Evolutionary conservation across 345 rosid genomes (phyloP), one percentile per base, ranked within the genome.

Genomic region (Acer campestre): DNA sequence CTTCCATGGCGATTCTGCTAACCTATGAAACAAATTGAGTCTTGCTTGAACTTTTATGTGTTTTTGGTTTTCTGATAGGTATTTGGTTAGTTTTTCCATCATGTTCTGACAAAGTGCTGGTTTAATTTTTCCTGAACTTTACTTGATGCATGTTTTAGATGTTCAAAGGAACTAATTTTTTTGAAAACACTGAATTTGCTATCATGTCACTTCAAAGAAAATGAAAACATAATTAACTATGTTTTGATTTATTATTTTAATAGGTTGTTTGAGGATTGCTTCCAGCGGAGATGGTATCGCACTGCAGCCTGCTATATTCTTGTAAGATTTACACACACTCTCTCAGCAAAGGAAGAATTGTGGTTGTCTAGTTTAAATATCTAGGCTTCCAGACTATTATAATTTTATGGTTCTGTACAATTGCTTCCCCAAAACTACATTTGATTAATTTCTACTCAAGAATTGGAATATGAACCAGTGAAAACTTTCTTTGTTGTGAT

Each of bases 301-400:
- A 96, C 99, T 46, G 98, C 98, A 65, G 99, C 99, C 46, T 94
- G 99, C 88, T 94, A 94, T 85, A 94, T 96, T 79, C 97, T 96
- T 82, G 98, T 96, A 88, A 91, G 97, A 76, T 61, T 71, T 20
- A 18, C 38, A 16, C 16, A 35, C 16, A 35, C 25, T n/a, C 20
- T 62, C 44, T 63, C 22, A 23, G 48, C 61, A 16, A 48, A 63
- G 44, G 68, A 74, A 73, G 61, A 48, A 16, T 48, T 48, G 16
- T 27, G 1, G 20, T 62, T 56, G 64, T 20, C 61, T 74, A 48
- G 31, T 46, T 63, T 25, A 48, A 17, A 27, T 63, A 29, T 63
- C 10, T 29, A 10, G 70, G 11, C 70, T 3, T 27, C 70, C 48
- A 23, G 9, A 56, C 44, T 63, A 27, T 46, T 29, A 44, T 44